Evolutionary conservation across 495 filamentous ascomycete species (phyloP).

Genomic region (Stereocaulon alpinum): DNA sequence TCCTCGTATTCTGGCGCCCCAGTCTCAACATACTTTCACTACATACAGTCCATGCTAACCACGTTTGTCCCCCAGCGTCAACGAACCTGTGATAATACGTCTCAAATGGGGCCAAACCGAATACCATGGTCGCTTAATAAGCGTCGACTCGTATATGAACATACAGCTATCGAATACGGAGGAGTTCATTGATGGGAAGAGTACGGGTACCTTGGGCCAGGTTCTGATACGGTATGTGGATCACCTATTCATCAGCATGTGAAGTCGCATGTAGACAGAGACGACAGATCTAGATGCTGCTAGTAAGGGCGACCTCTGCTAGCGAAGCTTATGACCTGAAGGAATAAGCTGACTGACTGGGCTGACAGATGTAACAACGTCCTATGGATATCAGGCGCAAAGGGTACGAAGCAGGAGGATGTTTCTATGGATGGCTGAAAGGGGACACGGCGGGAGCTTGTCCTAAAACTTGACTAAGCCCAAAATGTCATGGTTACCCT

Average conservation of each 20-base stretch:
- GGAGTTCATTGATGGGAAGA: conserved; percentile 85
- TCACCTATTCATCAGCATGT: background rate
- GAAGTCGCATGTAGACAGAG: background rate
- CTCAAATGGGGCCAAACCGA: conserved; percentile 97
- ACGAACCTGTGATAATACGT: conserved; percentile 78
- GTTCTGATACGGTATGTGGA: conserved; percentile 70
- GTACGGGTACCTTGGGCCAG: conserved; percentile 70
- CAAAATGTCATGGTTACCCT: background rate
- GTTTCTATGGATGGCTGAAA: conserved; percentile 32
- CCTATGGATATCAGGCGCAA: conserved; percentile 66
- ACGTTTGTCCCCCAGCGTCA: conserved; percentile 47
- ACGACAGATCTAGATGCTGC: background rate
- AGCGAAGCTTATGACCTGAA: background rate
- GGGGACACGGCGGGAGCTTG: background rate
- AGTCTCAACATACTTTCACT: background rate
- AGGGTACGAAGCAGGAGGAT: conserved; percentile 50
- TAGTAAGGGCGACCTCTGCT: background rate
- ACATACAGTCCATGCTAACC: background rate
- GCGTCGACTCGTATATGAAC: conserved; percentile 98
- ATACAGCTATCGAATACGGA: conserved; percentile 80
- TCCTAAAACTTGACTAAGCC: background rate
- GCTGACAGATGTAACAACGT: conserved; percentile 80
- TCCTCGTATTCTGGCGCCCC: too few species aligned
- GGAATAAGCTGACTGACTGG: conserved; percentile 19
- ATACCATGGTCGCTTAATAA: conserved; percentile 85